A percentile compares a stretch with the other conserved stretches of the same genome.
Evolutionary conservation across 495 filamentous ascomycete genomes (phyloP).

Genomic region (Hypomontagnella submonticulosa): DNA sequence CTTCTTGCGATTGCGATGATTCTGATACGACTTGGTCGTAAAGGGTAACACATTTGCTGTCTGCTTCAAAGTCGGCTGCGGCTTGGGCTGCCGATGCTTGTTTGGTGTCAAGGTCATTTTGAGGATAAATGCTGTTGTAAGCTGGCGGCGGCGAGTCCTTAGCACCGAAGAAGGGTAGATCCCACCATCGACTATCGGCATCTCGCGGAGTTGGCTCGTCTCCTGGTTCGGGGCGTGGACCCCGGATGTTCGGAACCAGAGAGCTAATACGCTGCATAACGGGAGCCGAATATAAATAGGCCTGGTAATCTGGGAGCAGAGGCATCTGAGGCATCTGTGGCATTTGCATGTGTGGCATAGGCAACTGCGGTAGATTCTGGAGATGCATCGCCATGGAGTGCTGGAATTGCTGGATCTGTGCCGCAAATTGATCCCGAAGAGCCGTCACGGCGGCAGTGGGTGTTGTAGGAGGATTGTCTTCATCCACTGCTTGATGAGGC

Average conservation of each 20-base stretch:
- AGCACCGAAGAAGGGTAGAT: constrained; percentile 62
- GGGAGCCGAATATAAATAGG: constrained; percentile 61
- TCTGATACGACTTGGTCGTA: constrained; percentile 58
- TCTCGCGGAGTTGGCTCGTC: constrained; percentile 56
- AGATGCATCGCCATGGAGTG: constrained; percentile 65
- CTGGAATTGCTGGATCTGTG: constrained; percentile 84
- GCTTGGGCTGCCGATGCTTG: constrained; percentile 69
- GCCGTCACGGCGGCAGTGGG: constrained; percentile 74
- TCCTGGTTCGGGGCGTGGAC: constrained; percentile 53
- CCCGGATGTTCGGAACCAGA: constrained; percentile 70
- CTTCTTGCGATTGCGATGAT: constrained; percentile 38
- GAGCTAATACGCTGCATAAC: constrained; percentile 80
- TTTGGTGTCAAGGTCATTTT: constrained; percentile 65
- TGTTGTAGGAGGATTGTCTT: constrained; percentile 56
- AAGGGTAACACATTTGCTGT: constrained; percentile 71
- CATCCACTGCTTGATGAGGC: constrained; percentile 42
- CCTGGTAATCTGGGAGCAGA: constrained; percentile 76
- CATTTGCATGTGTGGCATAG: constrained; percentile 74
- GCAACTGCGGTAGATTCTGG: constrained; percentile 61
- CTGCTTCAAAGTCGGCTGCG: constrained; percentile 71
- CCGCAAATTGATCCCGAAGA: constrained; percentile 78
- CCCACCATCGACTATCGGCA: constrained; percentile 74
- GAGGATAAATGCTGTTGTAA: constrained; percentile 83
- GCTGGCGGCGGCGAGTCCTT: constrained; percentile 70
- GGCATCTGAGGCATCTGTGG: constrained; percentile 60